A percentile compares a stretch with the other conserved stretches of the same genome.
phyloP scores from a whole-genome alignment of 306 rosid species.

The Macrotyloma uniflorum region DNA sequence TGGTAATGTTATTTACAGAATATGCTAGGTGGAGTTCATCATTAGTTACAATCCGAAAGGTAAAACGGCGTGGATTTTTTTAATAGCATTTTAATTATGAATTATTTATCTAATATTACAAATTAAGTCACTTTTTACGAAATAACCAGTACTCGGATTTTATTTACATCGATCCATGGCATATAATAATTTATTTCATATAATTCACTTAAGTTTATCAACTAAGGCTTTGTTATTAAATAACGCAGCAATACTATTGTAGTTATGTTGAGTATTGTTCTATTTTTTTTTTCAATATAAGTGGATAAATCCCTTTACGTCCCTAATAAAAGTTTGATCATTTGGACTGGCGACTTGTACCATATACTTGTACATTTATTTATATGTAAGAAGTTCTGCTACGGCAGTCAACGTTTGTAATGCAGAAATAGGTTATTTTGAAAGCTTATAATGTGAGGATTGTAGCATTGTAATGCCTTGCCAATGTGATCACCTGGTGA shows the following conservation, averaged over 20 bases:
- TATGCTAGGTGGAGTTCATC: conserved; percentile 4
- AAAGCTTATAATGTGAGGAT: background rate
- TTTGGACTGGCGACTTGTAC: background rate
- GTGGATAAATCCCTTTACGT: background rate
- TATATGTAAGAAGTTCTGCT: background rate
- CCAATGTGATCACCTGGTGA: background rate
- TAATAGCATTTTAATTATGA: too few relatives aligned
- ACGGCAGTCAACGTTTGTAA: background rate
- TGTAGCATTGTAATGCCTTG: background rate
- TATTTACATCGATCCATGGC: too few relatives aligned
- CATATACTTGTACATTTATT: background rate
- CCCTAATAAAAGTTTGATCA: background rate
- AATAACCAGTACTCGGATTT: too few relatives aligned
- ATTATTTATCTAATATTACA: too few relatives aligned
- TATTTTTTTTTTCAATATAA: background rate
- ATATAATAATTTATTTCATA: too few relatives aligned
- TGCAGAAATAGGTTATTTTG: background rate
- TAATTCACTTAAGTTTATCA: too few relatives aligned
- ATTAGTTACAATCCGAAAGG: background rate
- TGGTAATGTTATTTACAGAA: conserved; percentile 10
- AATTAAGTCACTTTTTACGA: too few relatives aligned
- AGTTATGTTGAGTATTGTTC: background rate
- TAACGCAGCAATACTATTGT: too few relatives aligned
- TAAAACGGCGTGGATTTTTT: too few relatives aligned
- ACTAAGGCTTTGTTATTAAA: too few relatives aligned